Evolutionary conservation across 192 early-diverging fungal species (phyloP).

Genomic region (Podila minutissima): DNA sequence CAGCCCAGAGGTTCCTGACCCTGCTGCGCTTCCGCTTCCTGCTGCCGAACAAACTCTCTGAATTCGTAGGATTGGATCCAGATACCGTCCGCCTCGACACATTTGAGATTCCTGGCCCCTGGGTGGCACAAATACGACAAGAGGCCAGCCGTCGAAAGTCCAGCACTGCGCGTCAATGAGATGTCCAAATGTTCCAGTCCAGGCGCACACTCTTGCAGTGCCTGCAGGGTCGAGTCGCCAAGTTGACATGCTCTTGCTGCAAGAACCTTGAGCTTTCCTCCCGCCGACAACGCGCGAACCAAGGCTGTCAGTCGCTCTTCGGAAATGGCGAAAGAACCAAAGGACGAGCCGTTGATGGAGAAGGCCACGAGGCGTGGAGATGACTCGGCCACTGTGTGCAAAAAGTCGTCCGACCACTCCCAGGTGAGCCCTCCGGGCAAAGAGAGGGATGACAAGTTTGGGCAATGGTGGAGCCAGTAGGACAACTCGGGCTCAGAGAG

Average conservation of each 20-base stretch:
- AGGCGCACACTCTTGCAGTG: background rate
- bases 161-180: constrained; percentile 7
- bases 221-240: constrained; percentile 13
- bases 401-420: background rate
- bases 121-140: constrained; percentile 3
- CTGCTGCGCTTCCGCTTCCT: background rate
- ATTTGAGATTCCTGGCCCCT: background rate
- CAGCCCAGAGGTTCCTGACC: background rate
- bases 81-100: constrained; percentile 25
- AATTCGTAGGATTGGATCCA: constrained; percentile 24
- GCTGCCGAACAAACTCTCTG: constrained; percentile 1
- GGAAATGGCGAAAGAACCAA: background rate
- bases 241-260: constrained; percentile 10
- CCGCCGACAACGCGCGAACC: background rate
- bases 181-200: constrained; percentile 31
- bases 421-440: background rate
- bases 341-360: background rate
- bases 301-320: background rate
- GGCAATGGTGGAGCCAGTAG: background rate
- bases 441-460: background rate
- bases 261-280: background rate
- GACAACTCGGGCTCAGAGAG: background rate
- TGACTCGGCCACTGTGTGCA: background rate
- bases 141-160: constrained; percentile 8
- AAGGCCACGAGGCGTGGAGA: background rate